Evolutionary conservation across 176 grass and related monocot genomes (phyloP).

Genomic region (Cenchrus purpureus): DNA sequence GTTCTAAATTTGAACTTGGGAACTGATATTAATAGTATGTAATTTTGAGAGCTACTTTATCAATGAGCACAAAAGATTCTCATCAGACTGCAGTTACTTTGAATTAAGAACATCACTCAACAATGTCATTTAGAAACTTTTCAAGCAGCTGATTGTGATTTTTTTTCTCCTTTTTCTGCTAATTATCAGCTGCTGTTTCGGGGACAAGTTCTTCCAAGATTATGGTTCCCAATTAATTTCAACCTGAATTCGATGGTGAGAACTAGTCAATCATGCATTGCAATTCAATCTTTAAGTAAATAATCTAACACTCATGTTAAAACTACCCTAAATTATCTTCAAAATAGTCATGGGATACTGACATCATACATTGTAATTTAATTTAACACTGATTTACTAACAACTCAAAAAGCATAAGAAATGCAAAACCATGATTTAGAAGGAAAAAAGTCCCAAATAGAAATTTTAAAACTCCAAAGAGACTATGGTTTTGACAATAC

Average conservation of each 20-base stretch:
- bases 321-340: neutral
- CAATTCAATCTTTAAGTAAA: neutral
- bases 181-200: neutral
- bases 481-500: too few species aligned
- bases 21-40: neutral
- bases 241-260: neutral
- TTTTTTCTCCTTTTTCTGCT: neutral
- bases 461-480: too few species aligned
- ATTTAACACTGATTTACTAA: too few species aligned
- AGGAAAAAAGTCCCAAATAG: too few species aligned
- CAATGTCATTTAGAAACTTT: neutral
- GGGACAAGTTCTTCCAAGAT: neutral
- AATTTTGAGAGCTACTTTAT: neutral
- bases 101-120: neutral
- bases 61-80: neutral
- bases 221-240: neutral
- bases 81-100: neutral
- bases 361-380: too few species aligned
- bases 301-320: neutral
- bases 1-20: neutral
- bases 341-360: neutral
- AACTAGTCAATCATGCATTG: neutral
- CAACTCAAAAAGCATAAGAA: too few species aligned
- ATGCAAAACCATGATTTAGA: too few species aligned
- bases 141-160: neutral